phyloP scores from a whole-genome alignment of 2,329 filamentous ascomycete species.

The Pseudonectria foliicola region DNA sequence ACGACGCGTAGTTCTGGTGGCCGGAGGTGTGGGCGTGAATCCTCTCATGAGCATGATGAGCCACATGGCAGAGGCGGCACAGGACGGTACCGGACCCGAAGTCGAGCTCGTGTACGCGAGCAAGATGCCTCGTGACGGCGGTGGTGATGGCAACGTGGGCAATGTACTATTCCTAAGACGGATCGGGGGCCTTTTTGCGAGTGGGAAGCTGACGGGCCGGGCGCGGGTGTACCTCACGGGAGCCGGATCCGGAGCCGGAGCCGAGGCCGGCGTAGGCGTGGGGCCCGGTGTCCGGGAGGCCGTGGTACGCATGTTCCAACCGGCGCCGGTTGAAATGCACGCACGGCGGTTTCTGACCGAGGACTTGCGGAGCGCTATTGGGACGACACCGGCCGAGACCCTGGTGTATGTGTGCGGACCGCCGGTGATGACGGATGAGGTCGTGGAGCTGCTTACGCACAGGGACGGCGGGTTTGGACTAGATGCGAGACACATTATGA shows the following conservation, averaged over 20 bases:
- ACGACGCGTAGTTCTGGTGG: constrained; percentile 63
- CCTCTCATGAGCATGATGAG: constrained; percentile 69
- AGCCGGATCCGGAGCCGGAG: neutral
- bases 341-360: constrained; percentile 34
- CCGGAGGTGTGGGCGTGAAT: constrained; percentile 78
- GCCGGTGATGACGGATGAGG: constrained; percentile 60
- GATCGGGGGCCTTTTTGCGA: constrained; percentile 34
- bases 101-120: constrained; percentile 60
- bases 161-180: constrained; percentile 46
- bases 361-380: constrained; percentile 36
- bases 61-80: constrained; percentile 39
- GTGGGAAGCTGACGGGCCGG: constrained; percentile 30
- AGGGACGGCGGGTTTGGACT: constrained; percentile 28
- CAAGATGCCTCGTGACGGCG: no score
- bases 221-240: constrained; percentile 43
- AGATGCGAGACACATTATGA: constrained; percentile 41
- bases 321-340: constrained; percentile 13
- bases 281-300: no score
- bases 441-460: constrained; percentile 42
- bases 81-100: constrained; percentile 20
- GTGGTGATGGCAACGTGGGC: constrained; percentile 16
- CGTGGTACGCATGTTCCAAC: no score
- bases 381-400: constrained; percentile 21
- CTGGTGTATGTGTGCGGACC: constrained; percentile 64
- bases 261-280: neutral